Evolutionary conservation across 768 basidiomycete genomes (phyloP).

Genomic region (Chalciporus chontae): DNA sequence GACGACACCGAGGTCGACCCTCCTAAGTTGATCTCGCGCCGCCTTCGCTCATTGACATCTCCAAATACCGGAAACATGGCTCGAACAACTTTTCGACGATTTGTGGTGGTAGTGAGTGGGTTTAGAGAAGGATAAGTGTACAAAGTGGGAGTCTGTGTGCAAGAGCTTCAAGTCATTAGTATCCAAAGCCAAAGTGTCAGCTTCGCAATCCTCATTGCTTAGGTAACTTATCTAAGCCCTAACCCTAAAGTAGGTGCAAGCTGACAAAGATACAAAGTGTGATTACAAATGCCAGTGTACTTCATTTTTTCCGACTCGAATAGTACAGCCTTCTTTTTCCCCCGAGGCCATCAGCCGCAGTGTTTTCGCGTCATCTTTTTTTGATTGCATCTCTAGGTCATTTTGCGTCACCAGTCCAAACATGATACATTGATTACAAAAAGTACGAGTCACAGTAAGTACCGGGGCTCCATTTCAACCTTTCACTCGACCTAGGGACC

Average conservation of each 20-base stretch:
- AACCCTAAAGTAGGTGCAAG: constrained; percentile 9
- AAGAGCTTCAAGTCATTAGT: neutral
- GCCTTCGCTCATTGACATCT: constrained; percentile 41
- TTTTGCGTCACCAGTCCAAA: no score
- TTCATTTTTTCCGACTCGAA: no score
- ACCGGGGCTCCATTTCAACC: no score
- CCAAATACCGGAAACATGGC: constrained; percentile 46
- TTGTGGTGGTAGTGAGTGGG: neutral
- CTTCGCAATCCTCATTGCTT: constrained; percentile 4
- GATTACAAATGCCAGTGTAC: no score
- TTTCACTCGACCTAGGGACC: no score
- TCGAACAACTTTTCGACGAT: neutral
- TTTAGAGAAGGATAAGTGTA: neutral
- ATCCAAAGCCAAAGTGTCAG: no score
- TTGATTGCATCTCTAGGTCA: no score
- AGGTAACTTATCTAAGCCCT: constrained; percentile 15
- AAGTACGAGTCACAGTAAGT: no score
- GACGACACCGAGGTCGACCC: constrained; percentile 52
- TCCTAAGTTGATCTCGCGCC: constrained; percentile 74
- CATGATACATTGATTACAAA: no score
- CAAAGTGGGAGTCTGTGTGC: neutral
- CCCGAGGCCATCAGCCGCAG: no score
- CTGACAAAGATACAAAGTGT: neutral
- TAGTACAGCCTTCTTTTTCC: no score
- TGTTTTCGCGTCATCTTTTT: no score